Percentiles rank a stretch among this genome's conserved stretches.
These are phyloP conservation scores for Boletellus ananas DNA, from an alignment of 768 basidiomycete species.

Conservation along the genomic window DNA sequence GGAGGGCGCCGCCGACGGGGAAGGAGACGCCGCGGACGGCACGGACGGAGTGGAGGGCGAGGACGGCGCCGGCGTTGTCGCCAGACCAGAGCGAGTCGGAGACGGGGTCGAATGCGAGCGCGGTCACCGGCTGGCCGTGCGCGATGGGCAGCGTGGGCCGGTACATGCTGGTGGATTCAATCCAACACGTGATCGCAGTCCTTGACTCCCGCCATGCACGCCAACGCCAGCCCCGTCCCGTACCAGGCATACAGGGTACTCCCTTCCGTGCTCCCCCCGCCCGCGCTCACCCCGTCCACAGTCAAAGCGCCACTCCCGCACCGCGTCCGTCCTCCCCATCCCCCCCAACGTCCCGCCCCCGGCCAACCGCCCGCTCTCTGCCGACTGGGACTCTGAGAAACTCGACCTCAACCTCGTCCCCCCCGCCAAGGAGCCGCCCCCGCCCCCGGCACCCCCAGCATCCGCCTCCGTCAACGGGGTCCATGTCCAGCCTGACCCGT, in stretches of 20 bases:
- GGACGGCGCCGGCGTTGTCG: constrained; percentile 62
- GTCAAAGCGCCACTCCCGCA: constrained; percentile 49
- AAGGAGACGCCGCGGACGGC: constrained; percentile 71
- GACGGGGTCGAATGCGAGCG: constrained; percentile 85
- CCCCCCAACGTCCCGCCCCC: constrained; percentile 25
- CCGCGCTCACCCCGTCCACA: constrained; percentile 11
- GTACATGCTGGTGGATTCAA: constrained; percentile 16
- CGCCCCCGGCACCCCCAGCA: not conserved
- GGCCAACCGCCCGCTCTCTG: constrained; percentile 8
- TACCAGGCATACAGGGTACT: constrained; percentile 49
- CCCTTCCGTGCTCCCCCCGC: fast-evolving
- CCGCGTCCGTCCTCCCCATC: constrained; percentile 29
- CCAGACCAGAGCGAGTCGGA: constrained; percentile 91
- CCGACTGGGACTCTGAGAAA: constrained; percentile 26
- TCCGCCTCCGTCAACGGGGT: not conserved
- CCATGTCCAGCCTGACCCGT: not conserved
- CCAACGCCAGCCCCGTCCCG: constrained; percentile 31
- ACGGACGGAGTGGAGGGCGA: constrained; percentile 60
- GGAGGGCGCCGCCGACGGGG: constrained; percentile 61
- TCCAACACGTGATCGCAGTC: constrained; percentile 16
- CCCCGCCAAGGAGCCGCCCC: not conserved
- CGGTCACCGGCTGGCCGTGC: constrained; percentile 52
- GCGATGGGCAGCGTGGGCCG: constrained; percentile 17
- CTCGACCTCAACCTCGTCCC: constrained; percentile 5
- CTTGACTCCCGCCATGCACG: constrained; percentile 4